These are phyloP conservation scores for Aspergillus cejpii DNA, from an alignment of 2,329 filamentous ascomycete genomes.

Conservation along the genomic window DNA sequence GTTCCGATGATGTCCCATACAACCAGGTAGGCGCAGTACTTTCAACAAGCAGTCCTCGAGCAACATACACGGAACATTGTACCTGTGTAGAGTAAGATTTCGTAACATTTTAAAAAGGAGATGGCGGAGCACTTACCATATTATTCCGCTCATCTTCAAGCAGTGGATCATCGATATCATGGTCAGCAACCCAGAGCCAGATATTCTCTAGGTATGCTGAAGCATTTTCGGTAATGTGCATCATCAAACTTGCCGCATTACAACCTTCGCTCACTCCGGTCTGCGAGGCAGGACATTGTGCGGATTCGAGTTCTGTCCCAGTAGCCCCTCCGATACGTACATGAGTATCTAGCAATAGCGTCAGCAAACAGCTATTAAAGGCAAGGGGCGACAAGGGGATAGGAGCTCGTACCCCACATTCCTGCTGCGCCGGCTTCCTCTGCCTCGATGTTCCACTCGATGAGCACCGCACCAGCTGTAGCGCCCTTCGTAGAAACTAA, in stretches of 20 bases:
- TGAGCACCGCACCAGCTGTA: constrained; percentile 32
- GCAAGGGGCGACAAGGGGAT: no score
- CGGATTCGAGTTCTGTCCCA: constrained; percentile 28
- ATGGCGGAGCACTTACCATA: no score
- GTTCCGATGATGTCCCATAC: constrained; percentile 59
- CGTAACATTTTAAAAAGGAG: no score
- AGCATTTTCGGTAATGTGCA: constrained; percentile 57
- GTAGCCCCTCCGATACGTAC: constrained; percentile 36
- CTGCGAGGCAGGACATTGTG: constrained; percentile 25
- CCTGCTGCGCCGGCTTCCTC: constrained; percentile 23
- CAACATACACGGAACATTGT: constrained; percentile 61
- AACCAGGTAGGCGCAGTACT: constrained; percentile 50
- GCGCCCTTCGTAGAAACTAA: constrained; percentile 31
- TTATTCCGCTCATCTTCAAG: no score
- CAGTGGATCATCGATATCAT: constrained; percentile 28
- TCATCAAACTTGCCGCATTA: constrained; percentile 44
- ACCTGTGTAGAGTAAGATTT: no score
- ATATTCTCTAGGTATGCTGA: constrained; percentile 30
- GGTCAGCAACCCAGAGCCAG: constrained; percentile 32
- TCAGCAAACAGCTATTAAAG: no score
- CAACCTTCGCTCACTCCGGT: constrained; percentile 17
- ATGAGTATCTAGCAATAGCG: no score
- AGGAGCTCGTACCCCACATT: constrained; percentile 22
- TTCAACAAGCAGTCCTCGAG: constrained; percentile 48
- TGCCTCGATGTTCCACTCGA: constrained; percentile 35